Evolutionary conservation across 805 yeast species (phyloP).

Genomic region (Candida sithepensis): DNA sequence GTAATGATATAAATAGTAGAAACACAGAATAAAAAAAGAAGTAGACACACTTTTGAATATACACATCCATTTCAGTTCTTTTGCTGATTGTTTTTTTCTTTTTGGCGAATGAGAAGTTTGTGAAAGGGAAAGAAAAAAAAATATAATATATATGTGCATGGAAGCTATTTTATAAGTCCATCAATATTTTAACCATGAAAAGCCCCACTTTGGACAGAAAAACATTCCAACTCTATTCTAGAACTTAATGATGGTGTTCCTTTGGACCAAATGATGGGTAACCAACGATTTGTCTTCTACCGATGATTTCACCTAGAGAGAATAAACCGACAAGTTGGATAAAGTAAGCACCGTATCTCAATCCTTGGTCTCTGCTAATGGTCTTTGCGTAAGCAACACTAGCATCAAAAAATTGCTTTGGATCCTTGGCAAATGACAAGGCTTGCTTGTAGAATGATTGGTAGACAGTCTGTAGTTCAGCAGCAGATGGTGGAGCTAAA

Average conservation of each 20-base stretch:
- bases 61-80: no score
- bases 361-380: slow-evolving; percentile 48
- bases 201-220: not conserved
- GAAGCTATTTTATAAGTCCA: not conserved
- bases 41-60: not conserved
- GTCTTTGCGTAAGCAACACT: slow-evolving; percentile 40
- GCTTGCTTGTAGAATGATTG: slow-evolving; percentile 45
- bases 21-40: not conserved
- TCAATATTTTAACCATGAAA: not conserved
- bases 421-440: slow-evolving; percentile 48
- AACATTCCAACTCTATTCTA: not conserved
- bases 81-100: not conserved
- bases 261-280: slow-evolving; percentile 64
- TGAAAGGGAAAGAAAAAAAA: not conserved
- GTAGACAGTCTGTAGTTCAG: slow-evolving; percentile 76
- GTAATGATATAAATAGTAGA: not conserved
- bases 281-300: slow-evolving; percentile 92
- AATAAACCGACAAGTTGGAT: slow-evolving; percentile 88
- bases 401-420: slow-evolving; percentile 50
- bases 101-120: not conserved
- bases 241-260: slow-evolving; percentile 26
- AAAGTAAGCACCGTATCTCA: slow-evolving; percentile 69
- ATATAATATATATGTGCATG: not conserved
- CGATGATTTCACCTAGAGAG: slow-evolving; percentile 92
- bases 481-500: slow-evolving; percentile 81